Conservation (phyloP, 805 yeast genomes). For the Jamesozyma spencerorum region DNA sequence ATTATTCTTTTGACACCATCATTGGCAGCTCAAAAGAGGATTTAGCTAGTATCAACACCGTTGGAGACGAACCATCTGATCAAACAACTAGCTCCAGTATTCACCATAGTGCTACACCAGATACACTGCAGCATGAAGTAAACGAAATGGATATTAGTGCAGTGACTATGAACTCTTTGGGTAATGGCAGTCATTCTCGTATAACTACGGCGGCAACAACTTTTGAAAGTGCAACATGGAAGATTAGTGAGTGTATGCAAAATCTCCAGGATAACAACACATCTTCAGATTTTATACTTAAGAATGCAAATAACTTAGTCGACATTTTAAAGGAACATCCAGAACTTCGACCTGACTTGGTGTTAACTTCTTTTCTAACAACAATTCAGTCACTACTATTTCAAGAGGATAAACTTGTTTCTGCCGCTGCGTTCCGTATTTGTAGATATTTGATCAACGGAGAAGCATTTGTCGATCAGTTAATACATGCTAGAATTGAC, state of each 20-base stretch:
- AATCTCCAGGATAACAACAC: slow-evolving; percentile 24
- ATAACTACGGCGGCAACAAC: slow-evolving; percentile 2
- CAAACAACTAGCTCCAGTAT: not conserved
- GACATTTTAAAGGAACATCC: slow-evolving; percentile 48
- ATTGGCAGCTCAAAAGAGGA: slow-evolving; percentile 1
- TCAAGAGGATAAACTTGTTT: slow-evolving; percentile 48
- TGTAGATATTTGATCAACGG: slow-evolving; percentile 55
- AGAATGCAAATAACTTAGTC: slow-evolving; percentile 59
- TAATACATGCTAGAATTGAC: slow-evolving; percentile 50
- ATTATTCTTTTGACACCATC: slow-evolving; percentile 1
- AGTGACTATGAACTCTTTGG: not conserved
- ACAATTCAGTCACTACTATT: slow-evolving; percentile 53
- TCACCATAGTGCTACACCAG: too few relatives aligned
- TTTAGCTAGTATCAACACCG: not conserved
- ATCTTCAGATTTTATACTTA: slow-evolving; percentile 28
- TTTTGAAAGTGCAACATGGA: slow-evolving; percentile 29
- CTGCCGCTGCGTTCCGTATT: slow-evolving; percentile 69
- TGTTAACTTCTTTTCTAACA: slow-evolving; percentile 45
- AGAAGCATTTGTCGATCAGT: slow-evolving; percentile 41
- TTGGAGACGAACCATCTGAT: not conserved
- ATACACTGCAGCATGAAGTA: not conserved
- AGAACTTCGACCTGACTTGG: slow-evolving; percentile 53
- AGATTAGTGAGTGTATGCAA: slow-evolving; percentile 29
- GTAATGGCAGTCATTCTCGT: not conserved
- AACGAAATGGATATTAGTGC: not conserved